Base-by-base conservation (phyloP, 148 eudicot genomes). In the Chenopodium album region DNA sequence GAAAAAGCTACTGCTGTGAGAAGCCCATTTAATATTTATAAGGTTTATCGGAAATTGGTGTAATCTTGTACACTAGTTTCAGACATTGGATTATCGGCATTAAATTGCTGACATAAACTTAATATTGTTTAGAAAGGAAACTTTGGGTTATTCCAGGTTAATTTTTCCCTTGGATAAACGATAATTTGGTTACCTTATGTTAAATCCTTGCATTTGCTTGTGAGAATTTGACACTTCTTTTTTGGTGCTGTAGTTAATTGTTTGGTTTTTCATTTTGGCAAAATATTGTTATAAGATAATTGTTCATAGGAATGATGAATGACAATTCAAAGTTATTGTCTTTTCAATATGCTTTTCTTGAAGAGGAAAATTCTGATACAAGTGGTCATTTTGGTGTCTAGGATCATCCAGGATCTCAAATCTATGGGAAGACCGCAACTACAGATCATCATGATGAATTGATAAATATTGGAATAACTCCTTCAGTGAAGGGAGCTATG, bases 391-490 rank as follows among this genome's bases (percentile, higher is more conserved):
- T 73, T 79, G 32, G 13, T 81, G 82, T 78, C 74, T 85, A 94
- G 98, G 95, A 91, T 41, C 85, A 90, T 78, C 91, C 89, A 19
- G 91, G 87, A 46, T 89, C 91, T 78, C 91, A 86, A 87, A 84
- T 94, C 73, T 82, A 83, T 83, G 98, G 98, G 80, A 92, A 90
- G 82, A 94, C 98, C 11, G 32, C 81, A 47, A 90, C 97, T 16
- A 76, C 82, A 4, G 91, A 90, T 88, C 97, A 94, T 84, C 98
- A 94, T 62, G 89, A 90, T 76, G 97, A 94, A 81, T 84, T 94
- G 80, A 78, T 77, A 4, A 87, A 92, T 72, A 75, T 92, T 67
- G 93, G 93, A 44, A 94, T 94, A 67, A 84, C n/a, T 79, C 98
- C 98, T 28, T 71, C 78, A 74, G 9, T 91, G 71, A 92, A 88